phyloP scores from a whole-genome alignment of 345 rosid species.

The Boechera divaricarpa region DNA sequence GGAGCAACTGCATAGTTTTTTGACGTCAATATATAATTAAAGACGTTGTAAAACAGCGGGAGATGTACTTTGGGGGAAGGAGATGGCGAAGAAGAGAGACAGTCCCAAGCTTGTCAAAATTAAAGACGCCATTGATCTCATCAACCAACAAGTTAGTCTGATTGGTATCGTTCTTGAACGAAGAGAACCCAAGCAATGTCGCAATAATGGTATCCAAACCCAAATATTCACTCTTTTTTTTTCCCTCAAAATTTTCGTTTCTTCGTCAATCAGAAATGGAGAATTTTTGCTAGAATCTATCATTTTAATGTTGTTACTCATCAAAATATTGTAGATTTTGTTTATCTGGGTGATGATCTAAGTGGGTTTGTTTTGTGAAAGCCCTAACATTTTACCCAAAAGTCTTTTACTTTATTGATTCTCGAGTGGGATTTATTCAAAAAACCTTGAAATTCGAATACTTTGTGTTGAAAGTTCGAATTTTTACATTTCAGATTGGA shows the following conservation, averaged over 20 bases:
- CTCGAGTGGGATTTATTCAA: neutral
- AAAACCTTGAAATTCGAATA: too few species aligned
- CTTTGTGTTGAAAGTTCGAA: neutral
- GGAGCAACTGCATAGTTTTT: too few species aligned
- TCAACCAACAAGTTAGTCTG: conserved; percentile 66
- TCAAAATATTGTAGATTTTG: too few species aligned
- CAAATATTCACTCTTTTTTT: neutral
- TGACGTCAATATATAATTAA: too few species aligned
- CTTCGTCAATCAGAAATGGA: neutral
- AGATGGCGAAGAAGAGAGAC: conserved; percentile 45
- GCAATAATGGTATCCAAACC: conserved; percentile 58
- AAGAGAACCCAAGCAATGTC: conserved; percentile 53
- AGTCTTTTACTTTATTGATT: neutral
- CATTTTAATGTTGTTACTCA: neutral
- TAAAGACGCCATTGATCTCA: conserved; percentile 58
- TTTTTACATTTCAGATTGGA: conserved; percentile 56
- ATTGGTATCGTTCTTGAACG: conserved; percentile 63
- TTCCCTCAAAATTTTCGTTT: neutral
- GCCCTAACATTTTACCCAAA: neutral
- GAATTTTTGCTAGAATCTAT: neutral
- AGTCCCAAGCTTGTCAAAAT: conserved; percentile 58
- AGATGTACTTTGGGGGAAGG: conserved; percentile 8
- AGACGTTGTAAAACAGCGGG: neutral
- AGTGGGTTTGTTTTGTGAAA: neutral
- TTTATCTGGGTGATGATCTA: neutral